A percentile compares a stretch with the other conserved stretches of the same genome.
Conservation (phyloP, 768 basidiomycete species). For the Collybia mongolica region DNA sequence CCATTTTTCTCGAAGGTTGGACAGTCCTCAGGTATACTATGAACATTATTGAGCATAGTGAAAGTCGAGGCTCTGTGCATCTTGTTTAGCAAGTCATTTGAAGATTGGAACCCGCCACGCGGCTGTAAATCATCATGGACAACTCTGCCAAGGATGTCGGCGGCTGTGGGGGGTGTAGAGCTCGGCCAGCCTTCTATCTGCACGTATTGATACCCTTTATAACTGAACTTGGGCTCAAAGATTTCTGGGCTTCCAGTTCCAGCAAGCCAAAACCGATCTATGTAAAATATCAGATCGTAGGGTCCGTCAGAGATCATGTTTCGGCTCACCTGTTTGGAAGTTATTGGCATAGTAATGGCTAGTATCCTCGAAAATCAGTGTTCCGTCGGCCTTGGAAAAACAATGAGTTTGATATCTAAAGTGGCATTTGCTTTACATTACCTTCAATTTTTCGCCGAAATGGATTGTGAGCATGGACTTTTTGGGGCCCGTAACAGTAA, state of each 20-base stretch:
- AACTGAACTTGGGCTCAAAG: constrained; percentile 24
- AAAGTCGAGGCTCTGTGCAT: constrained; percentile 19
- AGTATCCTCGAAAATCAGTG: constrained; percentile 10
- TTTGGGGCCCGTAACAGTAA: constrained; percentile 22
- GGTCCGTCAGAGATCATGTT: too few species aligned
- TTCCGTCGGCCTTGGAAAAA: constrained; percentile 8
- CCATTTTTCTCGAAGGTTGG: constrained; percentile 31
- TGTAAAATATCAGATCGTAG: not conserved
- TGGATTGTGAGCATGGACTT: constrained; percentile 25
- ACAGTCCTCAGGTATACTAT: constrained; percentile 24
- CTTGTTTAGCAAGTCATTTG: constrained; percentile 19
- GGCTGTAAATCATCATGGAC: constrained; percentile 20
- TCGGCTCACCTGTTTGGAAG: constrained; percentile 18
- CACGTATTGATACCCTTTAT: constrained; percentile 25
- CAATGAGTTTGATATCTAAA: not conserved
- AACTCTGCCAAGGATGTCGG: constrained; percentile 19
- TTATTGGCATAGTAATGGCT: constrained; percentile 22
- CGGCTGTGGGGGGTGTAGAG: constrained; percentile 15
- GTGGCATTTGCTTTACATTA: not conserved
- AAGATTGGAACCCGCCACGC: constrained; percentile 16
- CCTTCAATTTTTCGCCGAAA: constrained; percentile 28
- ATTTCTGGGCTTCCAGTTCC: constrained; percentile 19
- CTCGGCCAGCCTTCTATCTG: constrained; percentile 22
- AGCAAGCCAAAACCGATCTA: constrained; percentile 22
- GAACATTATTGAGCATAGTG: constrained; percentile 23